These are phyloP conservation scores for Hydrangea macrophylla DNA, from an alignment of 148 eudicot genomes.

Conservation along the genomic window DNA sequence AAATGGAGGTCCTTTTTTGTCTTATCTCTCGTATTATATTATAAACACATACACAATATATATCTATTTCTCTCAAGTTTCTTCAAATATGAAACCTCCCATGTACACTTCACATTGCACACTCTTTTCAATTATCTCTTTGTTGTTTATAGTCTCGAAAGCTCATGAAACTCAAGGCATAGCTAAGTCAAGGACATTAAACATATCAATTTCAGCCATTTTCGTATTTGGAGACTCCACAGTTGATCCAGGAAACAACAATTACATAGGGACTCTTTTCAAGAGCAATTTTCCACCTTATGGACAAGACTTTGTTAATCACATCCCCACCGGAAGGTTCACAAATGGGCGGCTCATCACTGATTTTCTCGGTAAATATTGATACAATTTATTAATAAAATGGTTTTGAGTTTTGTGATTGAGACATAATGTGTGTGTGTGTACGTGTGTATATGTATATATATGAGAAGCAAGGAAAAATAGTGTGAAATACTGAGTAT, in stretches of 20 bases:
- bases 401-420: no score
- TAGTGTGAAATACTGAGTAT: no score
- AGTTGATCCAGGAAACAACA: slow-evolving; percentile 69
- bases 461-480: no score
- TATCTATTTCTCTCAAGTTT: not conserved
- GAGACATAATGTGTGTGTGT: no score
- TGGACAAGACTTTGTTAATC: slow-evolving; percentile 29
- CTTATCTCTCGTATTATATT: not conserved
- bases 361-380: slow-evolving; percentile 28
- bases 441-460: no score
- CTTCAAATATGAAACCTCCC: not conserved
- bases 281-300: slow-evolving; percentile 44
- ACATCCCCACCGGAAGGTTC: slow-evolving; percentile 44
- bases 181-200: not conserved
- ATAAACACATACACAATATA: no score
- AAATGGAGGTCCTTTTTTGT: not conserved
- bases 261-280: slow-evolving; percentile 36
- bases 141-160: not conserved
- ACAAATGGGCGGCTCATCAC: slow-evolving; percentile 35
- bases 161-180: slow-evolving; percentile 4
- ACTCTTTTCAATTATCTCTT: not conserved
- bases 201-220: slow-evolving; percentile 23
- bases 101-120: not conserved
- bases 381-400: not conserved
- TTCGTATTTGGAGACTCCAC: slow-evolving; percentile 71